Percentiles rank a stretch among this genome's conserved stretches.
phyloP scores from a whole-genome alignment of 805 yeast species.

The Nakazawaea molendinolei region DNA sequence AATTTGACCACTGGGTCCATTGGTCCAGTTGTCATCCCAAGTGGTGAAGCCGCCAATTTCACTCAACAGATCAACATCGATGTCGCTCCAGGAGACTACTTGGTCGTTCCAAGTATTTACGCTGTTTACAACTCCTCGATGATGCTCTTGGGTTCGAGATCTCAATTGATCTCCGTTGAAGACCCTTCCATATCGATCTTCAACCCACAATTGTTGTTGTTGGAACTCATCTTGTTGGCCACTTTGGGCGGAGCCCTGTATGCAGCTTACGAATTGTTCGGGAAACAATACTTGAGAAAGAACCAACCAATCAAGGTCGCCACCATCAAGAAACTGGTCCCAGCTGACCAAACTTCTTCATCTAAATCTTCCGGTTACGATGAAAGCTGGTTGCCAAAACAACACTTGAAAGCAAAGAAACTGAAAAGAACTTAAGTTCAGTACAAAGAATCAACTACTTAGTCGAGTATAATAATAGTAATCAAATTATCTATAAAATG shows the following conservation, averaged over 20 bases:
- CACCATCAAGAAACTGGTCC: slow-evolving; percentile 20
- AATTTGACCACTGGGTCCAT: slow-evolving; percentile 60
- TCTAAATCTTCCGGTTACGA: slow-evolving; percentile 29
- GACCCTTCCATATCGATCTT: slow-evolving; percentile 66
- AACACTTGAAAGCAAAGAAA: slow-evolving; percentile 34
- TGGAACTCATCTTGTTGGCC: slow-evolving; percentile 46
- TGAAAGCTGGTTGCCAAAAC: slow-evolving; percentile 54
- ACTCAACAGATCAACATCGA: slow-evolving; percentile 55
- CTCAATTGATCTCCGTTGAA: slow-evolving; percentile 48
- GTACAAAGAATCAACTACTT: no score
- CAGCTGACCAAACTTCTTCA: slow-evolving; percentile 18
- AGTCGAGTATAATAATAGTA: no score
- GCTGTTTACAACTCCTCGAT: slow-evolving; percentile 42
- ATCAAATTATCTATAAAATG: no score
- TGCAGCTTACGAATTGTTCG: slow-evolving; percentile 35
- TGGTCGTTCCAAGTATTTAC: slow-evolving; percentile 54
- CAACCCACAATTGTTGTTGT: slow-evolving; percentile 64
- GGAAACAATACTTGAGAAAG: slow-evolving; percentile 36
- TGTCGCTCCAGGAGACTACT: slow-evolving; percentile 49
- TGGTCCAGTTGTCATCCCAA: slow-evolving; percentile 49
- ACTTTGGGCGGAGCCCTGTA: slow-evolving; percentile 46
- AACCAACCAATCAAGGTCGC: slow-evolving; percentile 26
- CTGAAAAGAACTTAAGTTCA: slow-evolving; percentile 1
- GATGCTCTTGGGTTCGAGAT: slow-evolving; percentile 49
- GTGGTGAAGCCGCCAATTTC: slow-evolving; percentile 44